Percentiles rank a stretch among this genome's conserved stretches.
phyloP scores from a whole-genome alignment of 257 asterid genomes.

The Capsicum pubescens region DNA sequence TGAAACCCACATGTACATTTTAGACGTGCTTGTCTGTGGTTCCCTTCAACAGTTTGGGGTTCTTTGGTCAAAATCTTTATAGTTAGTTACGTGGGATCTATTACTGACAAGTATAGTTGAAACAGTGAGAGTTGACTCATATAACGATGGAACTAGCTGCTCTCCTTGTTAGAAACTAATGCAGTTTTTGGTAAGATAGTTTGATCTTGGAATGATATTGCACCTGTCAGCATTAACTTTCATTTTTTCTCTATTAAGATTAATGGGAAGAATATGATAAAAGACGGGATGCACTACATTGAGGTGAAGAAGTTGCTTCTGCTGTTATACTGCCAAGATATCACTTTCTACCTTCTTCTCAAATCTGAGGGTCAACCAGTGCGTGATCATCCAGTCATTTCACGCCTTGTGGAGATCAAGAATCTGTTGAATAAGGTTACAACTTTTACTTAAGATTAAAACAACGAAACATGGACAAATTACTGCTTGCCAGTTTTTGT shows the following conservation, averaged over 20 bases:
- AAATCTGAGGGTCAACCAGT: constrained; percentile 93
- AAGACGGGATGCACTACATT: constrained; percentile 66
- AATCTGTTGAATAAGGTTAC: constrained; percentile 84
- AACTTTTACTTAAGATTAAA: constrained; percentile 23
- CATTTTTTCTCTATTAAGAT: constrained; percentile 52
- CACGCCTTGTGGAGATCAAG: constrained; percentile 88
- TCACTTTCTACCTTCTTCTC: constrained; percentile 89
- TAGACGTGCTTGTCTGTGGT: background rate
- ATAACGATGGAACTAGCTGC: background rate
- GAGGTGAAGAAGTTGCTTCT: constrained; percentile 81
- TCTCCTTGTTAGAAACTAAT: background rate
- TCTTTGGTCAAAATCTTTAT: background rate
- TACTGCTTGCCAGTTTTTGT: background rate
- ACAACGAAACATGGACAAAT: background rate
- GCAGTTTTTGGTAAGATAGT: background rate
- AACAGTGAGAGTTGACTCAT: background rate
- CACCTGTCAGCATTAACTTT: constrained; percentile 5
- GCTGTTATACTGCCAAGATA: constrained; percentile 91
- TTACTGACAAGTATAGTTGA: background rate
- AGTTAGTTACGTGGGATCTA: background rate
- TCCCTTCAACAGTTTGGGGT: background rate
- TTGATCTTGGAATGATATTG: constrained; percentile 10
- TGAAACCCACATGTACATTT: background rate
- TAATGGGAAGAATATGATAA: constrained; percentile 46
- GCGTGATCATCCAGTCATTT: constrained; percentile 94